A percentile compares a stretch with the other conserved stretches of the same genome.
Conservation (phyloP, 2,329 filamentous ascomycete genomes). For the Aspergillus tamarii region DNA sequence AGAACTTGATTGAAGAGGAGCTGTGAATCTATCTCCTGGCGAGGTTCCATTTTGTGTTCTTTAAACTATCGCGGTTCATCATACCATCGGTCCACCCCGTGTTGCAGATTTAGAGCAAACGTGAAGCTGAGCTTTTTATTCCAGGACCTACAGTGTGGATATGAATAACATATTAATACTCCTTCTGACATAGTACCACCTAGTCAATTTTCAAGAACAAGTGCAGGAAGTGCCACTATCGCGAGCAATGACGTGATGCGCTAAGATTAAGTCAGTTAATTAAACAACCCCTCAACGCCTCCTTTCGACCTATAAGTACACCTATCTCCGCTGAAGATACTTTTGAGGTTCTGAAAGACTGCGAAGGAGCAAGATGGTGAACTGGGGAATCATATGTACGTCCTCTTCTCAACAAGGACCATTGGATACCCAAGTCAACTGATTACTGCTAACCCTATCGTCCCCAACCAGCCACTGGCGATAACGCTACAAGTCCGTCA, state of each 20-base stretch:
- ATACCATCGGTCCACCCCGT: no score
- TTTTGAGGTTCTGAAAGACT: background rate
- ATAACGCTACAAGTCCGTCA: background rate
- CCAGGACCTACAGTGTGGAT: no score
- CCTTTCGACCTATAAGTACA: background rate
- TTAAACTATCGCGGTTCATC: no score
- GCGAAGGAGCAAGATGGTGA: background rate
- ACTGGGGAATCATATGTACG: background rate
- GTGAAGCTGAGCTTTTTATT: no score
- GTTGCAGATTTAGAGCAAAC: no score
- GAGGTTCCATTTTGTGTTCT: no score
- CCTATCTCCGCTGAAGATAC: background rate
- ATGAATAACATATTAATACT: no score
- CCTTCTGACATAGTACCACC: no score
- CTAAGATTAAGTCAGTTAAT: background rate
- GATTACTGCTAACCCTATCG: background rate
- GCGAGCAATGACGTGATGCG: background rate
- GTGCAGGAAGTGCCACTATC: background rate
- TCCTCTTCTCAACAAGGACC: no score
- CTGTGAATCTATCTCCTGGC: no score
- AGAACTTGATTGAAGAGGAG: no score
- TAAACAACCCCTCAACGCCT: background rate
- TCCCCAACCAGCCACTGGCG: background rate
- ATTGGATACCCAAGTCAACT: background rate
- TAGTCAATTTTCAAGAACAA: no score